A percentile compares a stretch with the other conserved stretches of the same genome.
These are phyloP conservation scores for Candida cerambycidarum DNA, from an alignment of 805 yeast genomes.

Conservation along the genomic window DNA sequence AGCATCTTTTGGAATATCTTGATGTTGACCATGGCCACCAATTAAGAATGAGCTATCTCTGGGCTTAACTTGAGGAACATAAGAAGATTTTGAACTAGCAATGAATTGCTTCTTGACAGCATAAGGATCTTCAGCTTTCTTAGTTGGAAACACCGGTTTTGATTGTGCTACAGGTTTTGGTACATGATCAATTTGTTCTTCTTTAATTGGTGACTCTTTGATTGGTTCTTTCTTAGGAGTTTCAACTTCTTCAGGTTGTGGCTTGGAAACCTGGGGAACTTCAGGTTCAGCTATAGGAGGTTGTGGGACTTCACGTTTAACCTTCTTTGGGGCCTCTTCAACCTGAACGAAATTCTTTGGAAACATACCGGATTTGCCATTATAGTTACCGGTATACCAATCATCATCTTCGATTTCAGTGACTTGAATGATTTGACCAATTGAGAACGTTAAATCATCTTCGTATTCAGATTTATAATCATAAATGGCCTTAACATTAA, in stretches of 20 bases:
- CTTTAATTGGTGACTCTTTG: background rate
- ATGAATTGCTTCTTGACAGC: slow-evolving; percentile 53
- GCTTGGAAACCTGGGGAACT: slow-evolving; percentile 1
- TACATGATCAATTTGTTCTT: no score
- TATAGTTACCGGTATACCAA: slow-evolving; percentile 79
- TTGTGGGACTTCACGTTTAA: slow-evolving; percentile 10
- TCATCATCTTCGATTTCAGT: slow-evolving; percentile 84
- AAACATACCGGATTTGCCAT: slow-evolving; percentile 74
- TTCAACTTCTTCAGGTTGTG: slow-evolving; percentile 3
- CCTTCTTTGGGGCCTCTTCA: slow-evolving; percentile 5
- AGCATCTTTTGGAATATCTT: slow-evolving; percentile 20
- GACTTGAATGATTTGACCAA: slow-evolving; percentile 72
- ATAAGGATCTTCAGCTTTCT: slow-evolving; percentile 44
- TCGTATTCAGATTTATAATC: slow-evolving; percentile 63
- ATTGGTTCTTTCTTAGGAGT: background rate
- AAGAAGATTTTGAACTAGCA: slow-evolving; percentile 59
- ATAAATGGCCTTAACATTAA: slow-evolving; percentile 65
- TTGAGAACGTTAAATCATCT: slow-evolving; percentile 76
- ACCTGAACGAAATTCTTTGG: slow-evolving; percentile 76
- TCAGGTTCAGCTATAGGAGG: slow-evolving; percentile 4
- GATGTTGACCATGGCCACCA: slow-evolving; percentile 27
- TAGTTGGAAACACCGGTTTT: slow-evolving; percentile 22
- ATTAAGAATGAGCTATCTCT: slow-evolving; percentile 36
- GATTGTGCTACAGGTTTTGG: background rate
- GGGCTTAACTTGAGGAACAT: slow-evolving; percentile 50